These are phyloP conservation scores for Marasmius fiardii DNA, from an alignment of 1,284 basidiomycete species.

Conservation along the genomic window DNA sequence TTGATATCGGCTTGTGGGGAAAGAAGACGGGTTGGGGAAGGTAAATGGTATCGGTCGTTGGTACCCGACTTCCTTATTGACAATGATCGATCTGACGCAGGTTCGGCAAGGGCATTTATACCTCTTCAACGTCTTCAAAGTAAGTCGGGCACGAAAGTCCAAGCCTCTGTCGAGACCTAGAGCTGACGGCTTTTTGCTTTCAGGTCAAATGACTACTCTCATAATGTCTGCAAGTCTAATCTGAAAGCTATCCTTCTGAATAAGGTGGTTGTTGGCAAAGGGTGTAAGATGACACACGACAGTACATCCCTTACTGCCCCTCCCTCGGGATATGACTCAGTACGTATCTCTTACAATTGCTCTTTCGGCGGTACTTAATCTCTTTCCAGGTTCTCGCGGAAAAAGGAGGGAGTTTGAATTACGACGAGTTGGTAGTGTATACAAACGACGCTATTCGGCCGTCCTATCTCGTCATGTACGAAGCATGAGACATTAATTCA, in stretches of 20 bases:
- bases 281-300: conserved; percentile 58
- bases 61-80: neutral
- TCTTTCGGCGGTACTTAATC: conserved; percentile 4
- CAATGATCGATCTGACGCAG: conserved; percentile 23
- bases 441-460: conserved; percentile 61
- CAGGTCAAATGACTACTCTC: conserved; percentile 63
- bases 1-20: conserved; percentile 53
- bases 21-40: conserved; percentile 68
- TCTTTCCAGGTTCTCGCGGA: conserved; percentile 54
- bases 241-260: conserved; percentile 62
- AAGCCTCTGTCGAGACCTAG: no score
- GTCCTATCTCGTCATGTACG: conserved; percentile 61
- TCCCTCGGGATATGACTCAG: conserved; percentile 60
- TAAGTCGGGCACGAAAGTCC: conserved; percentile 22
- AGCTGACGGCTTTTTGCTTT: no score
- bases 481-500: conserved; percentile 26
- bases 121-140: conserved; percentile 61
- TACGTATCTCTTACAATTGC: conserved; percentile 24
- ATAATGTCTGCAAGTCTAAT: conserved; percentile 45
- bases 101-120: conserved; percentile 61
- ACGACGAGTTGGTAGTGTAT: conserved; percentile 66
- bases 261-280: conserved; percentile 66
- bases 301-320: conserved; percentile 47
- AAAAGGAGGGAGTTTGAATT: conserved; percentile 56
- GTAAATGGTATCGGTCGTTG: conserved; percentile 25